Conservation (phyloP, 768 basidiomycete genomes). For the Phanerochaete sordida region DNA sequence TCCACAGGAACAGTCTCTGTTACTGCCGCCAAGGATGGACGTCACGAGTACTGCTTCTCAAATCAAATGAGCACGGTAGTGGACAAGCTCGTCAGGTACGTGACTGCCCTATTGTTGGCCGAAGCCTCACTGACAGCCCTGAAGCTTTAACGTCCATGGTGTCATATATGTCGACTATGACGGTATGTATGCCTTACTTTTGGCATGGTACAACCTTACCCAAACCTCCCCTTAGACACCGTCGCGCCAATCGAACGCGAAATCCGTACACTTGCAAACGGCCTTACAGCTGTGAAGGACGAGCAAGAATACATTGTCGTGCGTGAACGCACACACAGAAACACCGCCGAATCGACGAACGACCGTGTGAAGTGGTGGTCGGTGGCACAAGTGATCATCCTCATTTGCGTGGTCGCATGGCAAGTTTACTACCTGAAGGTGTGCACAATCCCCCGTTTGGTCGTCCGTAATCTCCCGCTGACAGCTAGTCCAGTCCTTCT, state of each 20-base stretch:
- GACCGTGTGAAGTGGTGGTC: conserved; percentile 99
- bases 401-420: conserved; percentile 92
- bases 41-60: conserved; percentile 96
- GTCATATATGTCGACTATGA: conserved; percentile 92
- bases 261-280: conserved; percentile 80
- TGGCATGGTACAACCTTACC: neutral
- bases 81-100: conserved; percentile 91
- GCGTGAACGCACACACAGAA: conserved; percentile 86
- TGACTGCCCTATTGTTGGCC: neutral
- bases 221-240: conserved; percentile 44
- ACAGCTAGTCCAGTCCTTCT: conserved; percentile 61
- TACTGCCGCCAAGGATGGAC: conserved; percentile 83
- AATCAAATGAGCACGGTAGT: conserved; percentile 98
- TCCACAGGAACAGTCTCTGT: conserved; percentile 87
- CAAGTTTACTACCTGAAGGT: conserved; percentile 97
- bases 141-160: conserved; percentile 91
- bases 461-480: conserved; percentile 3
- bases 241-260: conserved; percentile 97
- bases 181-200: conserved; percentile 44
- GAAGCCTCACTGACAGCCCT: neutral
- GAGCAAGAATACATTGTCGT: conserved; percentile 99
- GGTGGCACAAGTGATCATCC: conserved; percentile 79
- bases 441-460: conserved; percentile 21
- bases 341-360: conserved; percentile 93
- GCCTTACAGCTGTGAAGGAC: conserved; percentile 88